Evolutionary conservation across 257 asterid species (phyloP), one percentile per base, ranked within the genome.

Genomic region (Thymus mandschuricus): DNA sequence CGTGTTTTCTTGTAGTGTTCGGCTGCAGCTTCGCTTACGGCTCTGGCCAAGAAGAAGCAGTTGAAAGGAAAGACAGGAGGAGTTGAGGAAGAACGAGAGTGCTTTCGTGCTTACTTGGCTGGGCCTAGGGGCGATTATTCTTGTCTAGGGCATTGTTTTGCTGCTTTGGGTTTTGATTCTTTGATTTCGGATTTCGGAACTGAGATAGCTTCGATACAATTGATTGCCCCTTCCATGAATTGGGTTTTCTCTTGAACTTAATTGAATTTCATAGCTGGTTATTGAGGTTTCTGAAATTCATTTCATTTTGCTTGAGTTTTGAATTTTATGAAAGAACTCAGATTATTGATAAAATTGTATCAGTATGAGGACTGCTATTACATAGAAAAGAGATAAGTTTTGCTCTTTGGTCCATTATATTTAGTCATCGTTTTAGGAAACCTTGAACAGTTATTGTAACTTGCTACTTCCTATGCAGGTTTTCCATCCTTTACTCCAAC

Each of bases 401-500:
- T 15, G 41, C 44, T 35, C 10, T 3, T 69, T 21, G 31, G 69
- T 52, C 45, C 31, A 40, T 31, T 12, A 45, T 34, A n/a, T 46
- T 43, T 44, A 49, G 33, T 46, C n/a, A 1, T 68, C 64, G 48
- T 56, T 21, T 21, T 21, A 21, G 21, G 21, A 21, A 21, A 21
- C 21, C 21, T 21, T 21, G 60, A 1, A 60, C 58, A 28, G 40
- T 35, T 21, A 15, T 35, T 1, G 5, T 45, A 44, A 69, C 46
- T 75, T 40, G 58, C 15, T 70, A 27, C 21, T 64, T 28, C 60
- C 66, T 38, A 76, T 66, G 59, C 89, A 95, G 98, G 98, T 29
- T 90, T 92, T 76, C 98, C 99, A 7, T 79, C 91, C 51, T 92
- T 95, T 79, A 95, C 99, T 72, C 98, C 97, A n/a, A 87, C 98